Conservation (phyloP, 225 moss, liverwort and hornwort genomes). For the Neckera pumila region DNA sequence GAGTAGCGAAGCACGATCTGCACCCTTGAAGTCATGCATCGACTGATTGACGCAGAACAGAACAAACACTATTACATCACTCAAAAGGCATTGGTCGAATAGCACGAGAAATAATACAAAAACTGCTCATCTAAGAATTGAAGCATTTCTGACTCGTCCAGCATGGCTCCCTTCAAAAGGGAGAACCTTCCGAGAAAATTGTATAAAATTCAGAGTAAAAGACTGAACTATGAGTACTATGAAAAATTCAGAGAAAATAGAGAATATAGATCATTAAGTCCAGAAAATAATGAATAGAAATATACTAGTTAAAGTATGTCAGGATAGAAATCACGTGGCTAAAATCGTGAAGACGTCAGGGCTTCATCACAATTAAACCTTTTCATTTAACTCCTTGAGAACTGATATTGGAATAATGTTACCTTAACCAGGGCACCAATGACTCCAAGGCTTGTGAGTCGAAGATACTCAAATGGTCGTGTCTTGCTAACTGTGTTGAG, state of each 20-base stretch:
- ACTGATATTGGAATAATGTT: background rate
- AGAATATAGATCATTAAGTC: background rate
- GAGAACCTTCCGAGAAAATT: background rate
- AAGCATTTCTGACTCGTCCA: background rate
- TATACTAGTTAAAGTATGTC: background rate
- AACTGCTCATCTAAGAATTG: background rate
- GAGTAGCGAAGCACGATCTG: background rate
- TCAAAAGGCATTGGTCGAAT: background rate
- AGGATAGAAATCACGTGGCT: background rate
- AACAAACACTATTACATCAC: background rate
- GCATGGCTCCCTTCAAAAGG: background rate
- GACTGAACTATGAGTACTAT: background rate
- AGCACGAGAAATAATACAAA: background rate
- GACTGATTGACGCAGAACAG: background rate
- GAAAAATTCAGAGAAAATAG: background rate
- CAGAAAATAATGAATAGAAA: background rate
- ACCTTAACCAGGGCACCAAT: slow-evolving; percentile 98
- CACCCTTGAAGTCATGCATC: background rate
- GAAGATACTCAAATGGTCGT: slow-evolving; percentile 94
- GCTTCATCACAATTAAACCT: background rate
- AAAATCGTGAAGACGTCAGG: background rate
- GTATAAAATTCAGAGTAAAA: background rate
- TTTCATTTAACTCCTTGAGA: background rate
- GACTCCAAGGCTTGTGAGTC: slow-evolving; percentile 95
- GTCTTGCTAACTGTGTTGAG: slow-evolving; percentile 98